Base-by-base conservation (phyloP, 164 flowering plant species). In the Annona squamosa region DNA sequence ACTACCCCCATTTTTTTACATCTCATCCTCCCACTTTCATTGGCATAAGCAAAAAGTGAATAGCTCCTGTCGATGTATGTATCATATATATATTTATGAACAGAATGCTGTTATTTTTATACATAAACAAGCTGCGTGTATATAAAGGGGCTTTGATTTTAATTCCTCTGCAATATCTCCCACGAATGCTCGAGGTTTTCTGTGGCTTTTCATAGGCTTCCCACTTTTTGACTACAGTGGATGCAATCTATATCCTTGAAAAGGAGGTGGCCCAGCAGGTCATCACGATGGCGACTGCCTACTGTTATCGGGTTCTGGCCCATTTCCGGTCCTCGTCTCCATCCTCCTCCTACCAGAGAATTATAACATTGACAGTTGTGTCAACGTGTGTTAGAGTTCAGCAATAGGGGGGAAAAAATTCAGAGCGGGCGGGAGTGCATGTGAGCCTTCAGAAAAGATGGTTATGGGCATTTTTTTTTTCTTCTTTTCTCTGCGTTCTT, bases 31-130 rank as follows among this genome's bases (percentile, higher is more conserved):
- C 74, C 76, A 48, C 72, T 70, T 71, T 65, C 73, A 63, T 5
- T 45, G 52, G 70, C 70, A 46, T 68, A 68, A 68, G 44, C 5
- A 68, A 46, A n/a, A 44, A 45, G 44, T 64, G 4, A 52, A 7
- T 42, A 77, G 48, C 79, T 77, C 3, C 13, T 78, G 74, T 80
- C 80, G 71, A 74, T 83, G 88, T 81, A 86, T 85, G 84, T 87
- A 87, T 71, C 46, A 78, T 77, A 78, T 74, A 64, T 70, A 70
- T 45, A 19, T 7, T 19, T 63, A 63, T 44, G 59, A 71, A 57
- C 37, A 26, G 75, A 74, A 77, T 71, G 77, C 76, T 80, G 79
- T 78, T 80, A 74, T 76, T 81, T 26, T 84, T 82, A 85, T 84
- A 73, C 80, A 76, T 69, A 73, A 71, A 26, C 37, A 73, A 68